Evolutionary conservation across 371 early-diverging fungal genomes (phyloP).

Genomic region (Haplosporangium sp.): DNA sequence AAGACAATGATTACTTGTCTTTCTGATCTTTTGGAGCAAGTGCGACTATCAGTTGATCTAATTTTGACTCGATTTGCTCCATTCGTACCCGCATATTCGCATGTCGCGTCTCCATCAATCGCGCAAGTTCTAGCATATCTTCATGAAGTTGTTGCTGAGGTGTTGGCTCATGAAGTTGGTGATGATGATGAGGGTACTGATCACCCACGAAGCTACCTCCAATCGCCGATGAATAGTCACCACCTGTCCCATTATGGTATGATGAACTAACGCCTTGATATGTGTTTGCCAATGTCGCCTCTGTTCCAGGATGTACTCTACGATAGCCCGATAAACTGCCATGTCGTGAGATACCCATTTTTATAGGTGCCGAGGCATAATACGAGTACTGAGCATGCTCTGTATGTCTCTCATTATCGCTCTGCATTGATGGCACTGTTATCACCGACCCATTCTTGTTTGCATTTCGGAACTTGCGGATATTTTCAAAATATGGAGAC

Average conservation of each 20-base stretch:
- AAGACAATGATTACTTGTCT: background rate
- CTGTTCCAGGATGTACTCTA: slow-evolving; percentile 18
- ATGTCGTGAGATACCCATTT: slow-evolving; percentile 16
- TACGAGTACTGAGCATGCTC: slow-evolving; percentile 27
- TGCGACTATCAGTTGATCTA: slow-evolving; percentile 38
- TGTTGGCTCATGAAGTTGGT: background rate
- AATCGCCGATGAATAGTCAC: background rate
- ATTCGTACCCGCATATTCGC: slow-evolving; percentile 35
- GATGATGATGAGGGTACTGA: slow-evolving; percentile 5
- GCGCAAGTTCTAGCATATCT: slow-evolving; percentile 19
- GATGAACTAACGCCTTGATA: slow-evolving; percentile 28
- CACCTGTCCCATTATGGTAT: slow-evolving; percentile 1
- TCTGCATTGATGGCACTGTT: slow-evolving; percentile 7
- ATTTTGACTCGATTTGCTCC: slow-evolving; percentile 41
- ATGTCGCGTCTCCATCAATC: slow-evolving; percentile 27
- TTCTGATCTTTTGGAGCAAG: slow-evolving; percentile 1
- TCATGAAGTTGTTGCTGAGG: slow-evolving; percentile 11
- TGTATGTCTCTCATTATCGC: slow-evolving; percentile 1
- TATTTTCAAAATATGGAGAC: slow-evolving; percentile 48
- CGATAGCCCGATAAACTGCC: slow-evolving; percentile 25
- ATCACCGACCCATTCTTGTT: slow-evolving; percentile 8
- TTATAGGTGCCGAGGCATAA: slow-evolving; percentile 27
- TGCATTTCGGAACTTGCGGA: slow-evolving; percentile 35
- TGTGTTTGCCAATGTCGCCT: slow-evolving; percentile 35
- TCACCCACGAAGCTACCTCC: slow-evolving; percentile 3